phyloP scores from a whole-genome alignment of 225 moss, liverwort and hornwort species.

The Pseudoscleropodium purum region DNA sequence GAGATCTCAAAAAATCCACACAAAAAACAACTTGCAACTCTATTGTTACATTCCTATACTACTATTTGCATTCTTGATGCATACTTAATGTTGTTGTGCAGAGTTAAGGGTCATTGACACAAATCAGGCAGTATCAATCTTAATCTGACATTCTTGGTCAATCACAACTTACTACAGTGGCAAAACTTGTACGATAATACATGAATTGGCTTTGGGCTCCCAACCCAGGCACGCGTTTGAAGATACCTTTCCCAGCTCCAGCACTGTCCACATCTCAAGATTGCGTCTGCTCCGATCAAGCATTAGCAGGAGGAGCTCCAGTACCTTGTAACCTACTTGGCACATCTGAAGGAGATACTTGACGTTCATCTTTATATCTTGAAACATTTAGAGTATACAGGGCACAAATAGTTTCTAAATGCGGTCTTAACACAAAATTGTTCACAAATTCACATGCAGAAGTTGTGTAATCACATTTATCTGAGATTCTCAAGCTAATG shows the following conservation, averaged over 20 bases:
- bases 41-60: background rate
- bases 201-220: no score
- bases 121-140: background rate
- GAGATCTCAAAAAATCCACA: fast-evolving
- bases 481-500: background rate
- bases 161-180: background rate
- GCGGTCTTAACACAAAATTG: background rate
- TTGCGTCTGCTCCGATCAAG: no score
- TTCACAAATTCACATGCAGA: background rate
- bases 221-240: no score
- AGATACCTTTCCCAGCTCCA: no score
- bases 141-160: background rate
- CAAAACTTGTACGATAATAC: background rate
- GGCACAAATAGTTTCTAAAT: background rate
- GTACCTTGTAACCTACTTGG: no score
- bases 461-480: background rate
- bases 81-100: background rate
- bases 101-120: background rate
- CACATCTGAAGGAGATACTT: background rate
- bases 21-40: background rate
- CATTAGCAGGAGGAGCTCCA: no score
- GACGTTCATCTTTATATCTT: background rate
- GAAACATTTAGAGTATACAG: background rate
- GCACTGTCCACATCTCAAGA: no score
- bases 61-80: background rate